Evolutionary conservation across 1,284 basidiomycete species (phyloP).

Genomic region (Sporisorium graminicola): DNA sequence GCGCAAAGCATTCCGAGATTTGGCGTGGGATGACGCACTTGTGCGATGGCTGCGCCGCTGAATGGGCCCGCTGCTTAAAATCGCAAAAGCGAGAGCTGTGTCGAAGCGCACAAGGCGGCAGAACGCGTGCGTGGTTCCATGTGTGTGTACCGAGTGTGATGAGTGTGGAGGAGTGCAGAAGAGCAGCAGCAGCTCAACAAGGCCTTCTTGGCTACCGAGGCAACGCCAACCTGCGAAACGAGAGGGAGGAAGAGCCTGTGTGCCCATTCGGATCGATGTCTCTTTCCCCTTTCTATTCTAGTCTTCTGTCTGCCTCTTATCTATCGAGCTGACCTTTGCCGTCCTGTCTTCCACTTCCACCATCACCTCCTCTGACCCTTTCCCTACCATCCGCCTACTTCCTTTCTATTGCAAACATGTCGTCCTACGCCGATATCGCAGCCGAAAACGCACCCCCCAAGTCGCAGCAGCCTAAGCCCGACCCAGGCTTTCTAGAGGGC

Average conservation of each 20-base stretch:
- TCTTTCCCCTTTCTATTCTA: background rate
- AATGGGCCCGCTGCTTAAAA: background rate
- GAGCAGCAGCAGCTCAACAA: background rate
- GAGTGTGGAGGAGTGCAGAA: background rate
- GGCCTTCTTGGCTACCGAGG: background rate
- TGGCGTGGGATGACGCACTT: constrained; percentile 39
- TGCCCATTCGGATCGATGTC: constrained; percentile 3
- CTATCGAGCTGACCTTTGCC: background rate
- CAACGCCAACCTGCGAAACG: background rate
- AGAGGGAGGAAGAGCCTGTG: background rate
- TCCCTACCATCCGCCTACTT: background rate
- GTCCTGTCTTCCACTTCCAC: background rate
- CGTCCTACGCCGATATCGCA: constrained; percentile 57
- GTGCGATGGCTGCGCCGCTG: constrained; percentile 17
- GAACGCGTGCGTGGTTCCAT: background rate
- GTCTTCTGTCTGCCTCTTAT: background rate
- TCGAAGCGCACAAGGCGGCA: background rate
- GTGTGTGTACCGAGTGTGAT: background rate
- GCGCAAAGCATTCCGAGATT: constrained; percentile 19
- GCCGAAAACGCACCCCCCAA: constrained; percentile 53
- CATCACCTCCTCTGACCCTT: background rate
- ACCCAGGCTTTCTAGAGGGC: constrained; percentile 53
- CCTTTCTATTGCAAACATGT: constrained; percentile 12
- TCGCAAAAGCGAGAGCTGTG: background rate
- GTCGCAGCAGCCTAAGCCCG: constrained; percentile 54